Evolutionary conservation across 169 alveolate genomes (phyloP).

Genomic region (Plasmodium gonderi): DNA sequence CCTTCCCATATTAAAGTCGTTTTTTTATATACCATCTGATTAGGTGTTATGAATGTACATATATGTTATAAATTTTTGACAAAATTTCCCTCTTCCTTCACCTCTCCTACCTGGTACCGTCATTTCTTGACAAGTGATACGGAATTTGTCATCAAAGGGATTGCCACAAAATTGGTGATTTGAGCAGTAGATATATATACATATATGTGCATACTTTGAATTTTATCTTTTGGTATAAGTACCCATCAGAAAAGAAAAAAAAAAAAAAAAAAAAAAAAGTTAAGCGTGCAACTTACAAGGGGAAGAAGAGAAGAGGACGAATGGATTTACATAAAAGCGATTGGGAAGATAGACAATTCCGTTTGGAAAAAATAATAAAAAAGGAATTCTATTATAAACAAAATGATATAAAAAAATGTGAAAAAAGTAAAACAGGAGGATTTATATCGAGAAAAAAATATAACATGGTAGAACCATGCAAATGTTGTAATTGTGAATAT

Average conservation of each 20-base stretch:
- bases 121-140: neutral
- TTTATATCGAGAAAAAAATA: slow-evolving; percentile 24
- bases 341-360: slow-evolving; percentile 37
- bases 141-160: neutral
- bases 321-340: slow-evolving; percentile 8
- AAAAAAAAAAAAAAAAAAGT: too few species aligned
- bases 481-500: slow-evolving; percentile 42
- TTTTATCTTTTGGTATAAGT: too few species aligned
- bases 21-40: neutral
- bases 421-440: slow-evolving; percentile 23
- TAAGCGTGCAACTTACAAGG: neutral
- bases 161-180: neutral
- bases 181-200: neutral
- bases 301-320: neutral
- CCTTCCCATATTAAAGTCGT: too few species aligned
- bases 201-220: too few species aligned
- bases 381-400: slow-evolving; percentile 28
- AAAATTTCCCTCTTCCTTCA: neutral
- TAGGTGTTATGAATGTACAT: neutral
- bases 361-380: slow-evolving; percentile 50
- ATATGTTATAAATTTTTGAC: neutral
- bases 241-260: neutral
- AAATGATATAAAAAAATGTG: neutral
- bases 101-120: neutral
- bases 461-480: neutral